Evolutionary conservation across 139 green algal genomes (phyloP).

Genomic region (Deuterostichococcus epilithicus): DNA sequence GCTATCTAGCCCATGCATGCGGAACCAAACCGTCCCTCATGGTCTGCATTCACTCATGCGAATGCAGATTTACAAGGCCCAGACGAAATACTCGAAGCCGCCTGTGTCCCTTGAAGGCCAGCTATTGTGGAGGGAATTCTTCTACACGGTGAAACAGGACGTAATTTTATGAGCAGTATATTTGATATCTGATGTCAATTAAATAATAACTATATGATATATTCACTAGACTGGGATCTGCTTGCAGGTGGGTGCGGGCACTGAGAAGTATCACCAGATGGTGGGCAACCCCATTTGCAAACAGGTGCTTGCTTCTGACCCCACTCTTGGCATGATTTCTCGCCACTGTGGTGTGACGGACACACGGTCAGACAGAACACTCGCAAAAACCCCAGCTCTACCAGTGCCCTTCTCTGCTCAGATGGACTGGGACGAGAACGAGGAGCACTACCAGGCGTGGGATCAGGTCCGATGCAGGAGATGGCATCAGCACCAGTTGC

Average conservation of each 20-base stretch:
- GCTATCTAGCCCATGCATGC: background rate
- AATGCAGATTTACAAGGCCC: conserved; percentile 29
- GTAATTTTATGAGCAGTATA: no score
- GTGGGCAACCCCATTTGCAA: conserved; percentile 84
- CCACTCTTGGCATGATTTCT: no score
- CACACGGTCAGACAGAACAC: background rate
- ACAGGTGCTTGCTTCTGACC: no score
- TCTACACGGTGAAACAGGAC: conserved; percentile 48
- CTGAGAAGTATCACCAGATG: conserved; percentile 83
- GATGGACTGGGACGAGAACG: conserved; percentile 69
- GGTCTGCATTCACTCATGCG: background rate
- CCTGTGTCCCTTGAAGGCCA: conserved; percentile 79
- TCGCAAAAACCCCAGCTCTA: background rate
- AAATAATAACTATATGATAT: no score
- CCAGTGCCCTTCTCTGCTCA: background rate
- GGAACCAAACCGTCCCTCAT: background rate
- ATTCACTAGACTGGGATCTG: background rate
- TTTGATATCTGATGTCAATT: no score
- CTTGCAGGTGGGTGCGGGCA: conserved; percentile 35
- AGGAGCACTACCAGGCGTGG: conserved; percentile 62
- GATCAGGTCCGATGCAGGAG: conserved; percentile 47
- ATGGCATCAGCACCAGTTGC: no score
- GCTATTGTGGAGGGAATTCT: conserved; percentile 78
- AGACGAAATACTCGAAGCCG: conserved; percentile 67
- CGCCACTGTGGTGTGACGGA: no score